Evolutionary conservation across 257 asterid species (phyloP).

Genomic region (Scutellaria barbata): DNA sequence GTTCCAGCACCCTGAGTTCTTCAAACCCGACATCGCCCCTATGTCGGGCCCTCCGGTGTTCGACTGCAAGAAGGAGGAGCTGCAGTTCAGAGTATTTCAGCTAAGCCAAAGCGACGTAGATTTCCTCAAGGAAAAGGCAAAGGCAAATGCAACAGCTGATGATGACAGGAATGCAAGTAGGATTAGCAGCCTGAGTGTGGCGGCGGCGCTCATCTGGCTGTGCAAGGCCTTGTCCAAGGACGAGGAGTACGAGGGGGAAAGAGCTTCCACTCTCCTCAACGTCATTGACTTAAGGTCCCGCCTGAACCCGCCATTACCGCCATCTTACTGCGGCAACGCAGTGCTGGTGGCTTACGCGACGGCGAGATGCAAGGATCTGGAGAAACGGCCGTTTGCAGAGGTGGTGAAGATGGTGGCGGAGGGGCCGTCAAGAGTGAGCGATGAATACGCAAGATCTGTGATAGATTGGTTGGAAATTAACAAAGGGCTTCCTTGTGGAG

Average conservation of each 20-base stretch:
- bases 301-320: slow-evolving; percentile 66
- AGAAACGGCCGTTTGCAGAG: slow-evolving; percentile 43
- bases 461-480: slow-evolving; percentile 72
- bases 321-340: slow-evolving; percentile 63
- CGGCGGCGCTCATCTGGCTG: slow-evolving; percentile 62
- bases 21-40: slow-evolving; percentile 50
- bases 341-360: slow-evolving; percentile 54
- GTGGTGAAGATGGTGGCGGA: slow-evolving; percentile 54
- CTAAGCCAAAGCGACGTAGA: slow-evolving; percentile 40
- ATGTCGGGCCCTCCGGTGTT: slow-evolving; percentile 48
- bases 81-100: slow-evolving; percentile 47
- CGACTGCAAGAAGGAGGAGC: slow-evolving; percentile 46
- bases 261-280: slow-evolving; percentile 52
- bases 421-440: slow-evolving; percentile 51
- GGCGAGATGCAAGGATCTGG: slow-evolving; percentile 43
- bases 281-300: slow-evolving; percentile 62
- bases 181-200: slow-evolving; percentile 54
- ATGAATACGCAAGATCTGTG: slow-evolving; percentile 66
- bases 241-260: slow-evolving; percentile 1
- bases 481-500: slow-evolving; percentile 79
- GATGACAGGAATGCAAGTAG: neutral
- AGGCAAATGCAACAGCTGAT: slow-evolving; percentile 40
- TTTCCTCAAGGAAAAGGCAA: slow-evolving; percentile 52
- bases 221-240: slow-evolving; percentile 64
- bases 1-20: slow-evolving; percentile 46